These are phyloP conservation scores for Neurospora terricola DNA, from an alignment of 495 filamentous ascomycete species.

Conservation along the genomic window DNA sequence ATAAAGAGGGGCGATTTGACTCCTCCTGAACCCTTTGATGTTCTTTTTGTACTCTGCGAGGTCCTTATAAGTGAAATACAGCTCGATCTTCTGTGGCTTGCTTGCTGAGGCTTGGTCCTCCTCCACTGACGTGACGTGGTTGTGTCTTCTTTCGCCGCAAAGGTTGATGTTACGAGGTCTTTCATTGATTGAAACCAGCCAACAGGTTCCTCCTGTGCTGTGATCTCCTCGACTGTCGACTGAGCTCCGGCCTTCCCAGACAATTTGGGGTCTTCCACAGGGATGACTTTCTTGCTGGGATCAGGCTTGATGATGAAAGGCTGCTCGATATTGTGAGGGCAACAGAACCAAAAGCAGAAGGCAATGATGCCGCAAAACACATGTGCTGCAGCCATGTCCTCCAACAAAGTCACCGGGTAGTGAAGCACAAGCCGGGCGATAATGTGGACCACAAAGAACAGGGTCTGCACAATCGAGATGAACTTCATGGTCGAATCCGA, in stretches of 20 bases:
- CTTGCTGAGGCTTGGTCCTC: background rate
- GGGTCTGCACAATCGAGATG: background rate
- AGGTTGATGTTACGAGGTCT: background rate
- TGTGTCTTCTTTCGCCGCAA: background rate
- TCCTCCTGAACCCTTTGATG: too few relatives aligned
- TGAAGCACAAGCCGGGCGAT: background rate
- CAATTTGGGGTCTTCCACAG: background rate
- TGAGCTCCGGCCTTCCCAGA: background rate
- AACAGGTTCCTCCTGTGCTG: background rate
- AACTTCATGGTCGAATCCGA: background rate
- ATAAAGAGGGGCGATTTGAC: too few relatives aligned
- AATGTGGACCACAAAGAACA: background rate
- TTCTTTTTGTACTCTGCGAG: too few relatives aligned
- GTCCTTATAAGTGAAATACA: too few relatives aligned
- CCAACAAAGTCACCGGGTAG: background rate
- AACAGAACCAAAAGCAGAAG: background rate
- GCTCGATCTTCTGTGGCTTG: background rate
- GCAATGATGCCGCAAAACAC: background rate
- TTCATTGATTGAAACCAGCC: background rate
- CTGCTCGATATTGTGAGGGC: background rate
- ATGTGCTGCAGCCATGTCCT: background rate
- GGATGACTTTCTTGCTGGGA: background rate
- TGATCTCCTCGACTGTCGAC: background rate
- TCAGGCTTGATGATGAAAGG: background rate
- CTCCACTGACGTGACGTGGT: background rate